Conservation (phyloP, 345 rosid genomes). For the Eucalyptus cloeziana region DNA sequence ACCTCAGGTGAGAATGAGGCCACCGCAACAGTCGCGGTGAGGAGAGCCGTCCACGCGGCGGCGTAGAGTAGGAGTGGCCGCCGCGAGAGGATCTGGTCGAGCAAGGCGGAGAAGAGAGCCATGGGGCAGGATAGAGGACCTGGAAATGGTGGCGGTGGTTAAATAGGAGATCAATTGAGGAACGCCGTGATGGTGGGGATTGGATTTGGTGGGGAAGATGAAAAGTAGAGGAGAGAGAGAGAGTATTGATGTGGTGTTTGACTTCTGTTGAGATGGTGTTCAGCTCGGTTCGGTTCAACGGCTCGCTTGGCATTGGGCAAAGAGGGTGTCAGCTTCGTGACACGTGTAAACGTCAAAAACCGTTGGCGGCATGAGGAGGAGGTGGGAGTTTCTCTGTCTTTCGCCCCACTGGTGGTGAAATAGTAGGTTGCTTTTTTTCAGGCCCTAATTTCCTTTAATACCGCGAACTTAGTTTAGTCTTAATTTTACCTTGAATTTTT, state of each 20-base stretch:
- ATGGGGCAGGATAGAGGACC: not conserved
- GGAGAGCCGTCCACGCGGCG: constrained; percentile 57
- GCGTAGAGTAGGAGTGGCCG: constrained; percentile 64
- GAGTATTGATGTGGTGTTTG: not conserved
- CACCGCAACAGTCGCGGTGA: constrained; percentile 48
- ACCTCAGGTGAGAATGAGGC: constrained; percentile 78
- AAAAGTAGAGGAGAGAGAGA: not conserved
- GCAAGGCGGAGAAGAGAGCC: constrained; percentile 12
- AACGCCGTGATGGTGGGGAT: not conserved
- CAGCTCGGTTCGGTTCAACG: not conserved
- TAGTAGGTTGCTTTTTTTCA: not conserved
- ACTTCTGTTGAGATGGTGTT: not conserved
- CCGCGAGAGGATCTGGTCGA: constrained; percentile 25
- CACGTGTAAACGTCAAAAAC: not conserved
- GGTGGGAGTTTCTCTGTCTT: not conserved
- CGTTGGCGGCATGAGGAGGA: not conserved
- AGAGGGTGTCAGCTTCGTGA: not conserved
- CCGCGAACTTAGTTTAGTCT: not conserved
- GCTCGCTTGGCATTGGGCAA: not conserved
- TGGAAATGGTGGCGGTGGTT: not conserved
- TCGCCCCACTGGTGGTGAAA: not conserved
- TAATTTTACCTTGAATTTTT: not conserved
- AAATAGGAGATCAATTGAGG: not conserved
- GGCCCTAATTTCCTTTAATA: not conserved
- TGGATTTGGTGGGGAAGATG: not conserved